Base-by-base conservation (phyloP, 2,329 filamentous ascomycete species). In the Trichoderma arundinaceum region DNA sequence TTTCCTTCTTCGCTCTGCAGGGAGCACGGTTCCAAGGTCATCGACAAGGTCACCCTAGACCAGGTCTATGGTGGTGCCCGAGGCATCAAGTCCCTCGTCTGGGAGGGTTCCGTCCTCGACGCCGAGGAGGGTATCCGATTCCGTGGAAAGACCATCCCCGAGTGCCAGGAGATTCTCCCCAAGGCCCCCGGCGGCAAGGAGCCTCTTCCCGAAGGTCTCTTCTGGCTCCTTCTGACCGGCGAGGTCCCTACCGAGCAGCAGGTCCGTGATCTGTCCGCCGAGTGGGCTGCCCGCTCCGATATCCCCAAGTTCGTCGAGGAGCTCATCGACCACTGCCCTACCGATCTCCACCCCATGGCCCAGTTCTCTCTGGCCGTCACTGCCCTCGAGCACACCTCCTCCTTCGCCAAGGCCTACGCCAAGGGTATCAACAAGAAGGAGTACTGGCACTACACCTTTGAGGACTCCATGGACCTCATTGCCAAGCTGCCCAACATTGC, bases 401-500 rank as follows among this genome's bases (percentile, higher is more conserved):
- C 92, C 71, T 99, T 99, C 83, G 90, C 95, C 80, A 97, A 97
- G 88, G 95, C 95, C 76, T 99, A 99, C 79, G 94, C 94, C 77
- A 96, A 96, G 88, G 95, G 95, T 78, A 92, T 99, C 78, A 95
- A 94, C 89, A 99, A 99, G 92, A 92, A 94, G 82, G 93, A 98
- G 75, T 99, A 99, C 92, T 99, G 95, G 95, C 89, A 90, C 82
- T 94, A 98, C 88, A 97, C 94, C 74, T 99, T 96, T 77, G 95
- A 99, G 88, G 95, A 99, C 84, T 95, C 94, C 69, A 98, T 99
- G 94, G 94, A 99, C 84, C 86, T 99, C 80, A 99, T 99, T 80
- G 95, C 95, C 78, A 98, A 98, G 90, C 92, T 99, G 75, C 95
- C 95, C 79, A 97, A 92, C 80, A 97, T 99, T 76, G 95, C 95